phyloP scores from a whole-genome alignment of 2,329 filamentous ascomycete genomes.

The Tolypocladium nubicola region DNA sequence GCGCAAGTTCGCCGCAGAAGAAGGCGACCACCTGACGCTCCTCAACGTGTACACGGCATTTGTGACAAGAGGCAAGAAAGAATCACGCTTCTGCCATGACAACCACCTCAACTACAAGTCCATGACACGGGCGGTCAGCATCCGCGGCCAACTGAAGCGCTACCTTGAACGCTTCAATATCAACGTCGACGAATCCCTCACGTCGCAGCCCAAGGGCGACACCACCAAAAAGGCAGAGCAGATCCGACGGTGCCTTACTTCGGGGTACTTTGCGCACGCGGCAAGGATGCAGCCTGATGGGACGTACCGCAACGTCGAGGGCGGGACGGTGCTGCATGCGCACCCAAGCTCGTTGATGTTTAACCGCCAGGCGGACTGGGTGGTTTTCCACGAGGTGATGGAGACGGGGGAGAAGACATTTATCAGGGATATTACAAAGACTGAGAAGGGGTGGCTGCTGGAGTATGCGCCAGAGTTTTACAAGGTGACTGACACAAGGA shows the following conservation, averaged over 20 bases:
- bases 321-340: slow-evolving; percentile 66
- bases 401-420: slow-evolving; percentile 82
- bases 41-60: slow-evolving; percentile 92
- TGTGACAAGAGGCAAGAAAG: slow-evolving; percentile 70
- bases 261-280: slow-evolving; percentile 87
- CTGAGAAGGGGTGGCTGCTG: slow-evolving; percentile 84
- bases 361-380: slow-evolving; percentile 93
- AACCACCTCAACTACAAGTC: slow-evolving; percentile 81
- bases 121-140: slow-evolving; percentile 71
- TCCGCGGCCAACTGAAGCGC: slow-evolving; percentile 74
- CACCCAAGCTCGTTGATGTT: slow-evolving; percentile 94
- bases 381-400: slow-evolving; percentile 88
- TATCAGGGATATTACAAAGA: slow-evolving; percentile 85
- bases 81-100: slow-evolving; percentile 76
- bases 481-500: slow-evolving; percentile 35
- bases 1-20: slow-evolving; percentile 78
- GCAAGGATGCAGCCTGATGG: slow-evolving; percentile 92
- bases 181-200: slow-evolving; percentile 52
- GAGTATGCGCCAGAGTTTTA: slow-evolving; percentile 86
- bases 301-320: slow-evolving; percentile 76
- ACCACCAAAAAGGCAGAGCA: slow-evolving; percentile 46
- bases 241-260: slow-evolving; percentile 75
- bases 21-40: slow-evolving; percentile 87
- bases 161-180: slow-evolving; percentile 82
- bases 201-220: slow-evolving; percentile 19